Conservation (phyloP, 2,329 filamentous ascomycete species). For the Trichoderma sp. region DNA sequence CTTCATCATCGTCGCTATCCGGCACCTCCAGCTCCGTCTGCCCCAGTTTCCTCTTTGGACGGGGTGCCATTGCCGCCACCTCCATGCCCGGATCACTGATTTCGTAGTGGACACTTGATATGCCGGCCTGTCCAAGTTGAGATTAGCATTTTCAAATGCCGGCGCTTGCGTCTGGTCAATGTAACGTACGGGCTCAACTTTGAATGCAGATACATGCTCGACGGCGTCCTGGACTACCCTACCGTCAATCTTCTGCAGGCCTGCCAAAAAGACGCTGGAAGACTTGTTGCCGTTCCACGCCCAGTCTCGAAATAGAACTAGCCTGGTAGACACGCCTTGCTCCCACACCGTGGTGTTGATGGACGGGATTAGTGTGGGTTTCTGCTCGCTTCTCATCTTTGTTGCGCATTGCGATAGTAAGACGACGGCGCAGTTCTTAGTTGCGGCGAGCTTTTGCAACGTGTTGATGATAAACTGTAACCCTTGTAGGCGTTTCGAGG, state of each 20-base stretch:
- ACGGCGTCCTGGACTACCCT: conserved; percentile 42
- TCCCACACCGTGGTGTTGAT: conserved; percentile 80
- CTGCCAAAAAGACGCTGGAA: conserved; percentile 56
- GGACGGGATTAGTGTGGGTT: conserved; percentile 70
- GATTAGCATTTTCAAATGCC: conserved; percentile 26
- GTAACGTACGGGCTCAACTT: conserved; percentile 44
- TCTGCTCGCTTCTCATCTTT: conserved; percentile 66
- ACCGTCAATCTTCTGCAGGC: conserved; percentile 64
- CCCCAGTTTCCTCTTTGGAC: conserved; percentile 61
- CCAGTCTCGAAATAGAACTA: conserved; percentile 81
- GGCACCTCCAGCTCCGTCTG: conserved; percentile 60
- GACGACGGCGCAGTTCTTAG: conserved; percentile 70
- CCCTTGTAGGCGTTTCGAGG: conserved; percentile 48
- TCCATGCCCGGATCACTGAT: conserved; percentile 37
- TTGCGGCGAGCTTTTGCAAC: conserved; percentile 72
- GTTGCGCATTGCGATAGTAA: conserved; percentile 78
- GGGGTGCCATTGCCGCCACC: conserved; percentile 29
- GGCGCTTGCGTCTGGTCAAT: conserved; percentile 16
- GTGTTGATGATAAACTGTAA: conserved; percentile 65
- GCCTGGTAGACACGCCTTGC: conserved; percentile 66
- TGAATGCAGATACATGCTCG: conserved; percentile 49
- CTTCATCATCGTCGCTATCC: conserved; percentile 65
- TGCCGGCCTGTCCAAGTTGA: conserved; percentile 40
- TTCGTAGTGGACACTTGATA: conserved; percentile 44
- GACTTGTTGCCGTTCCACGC: conserved; percentile 48